These are phyloP conservation scores for Fusarium bulbicola DNA, from an alignment of 2,329 filamentous ascomycete genomes.

Conservation along the genomic window DNA sequence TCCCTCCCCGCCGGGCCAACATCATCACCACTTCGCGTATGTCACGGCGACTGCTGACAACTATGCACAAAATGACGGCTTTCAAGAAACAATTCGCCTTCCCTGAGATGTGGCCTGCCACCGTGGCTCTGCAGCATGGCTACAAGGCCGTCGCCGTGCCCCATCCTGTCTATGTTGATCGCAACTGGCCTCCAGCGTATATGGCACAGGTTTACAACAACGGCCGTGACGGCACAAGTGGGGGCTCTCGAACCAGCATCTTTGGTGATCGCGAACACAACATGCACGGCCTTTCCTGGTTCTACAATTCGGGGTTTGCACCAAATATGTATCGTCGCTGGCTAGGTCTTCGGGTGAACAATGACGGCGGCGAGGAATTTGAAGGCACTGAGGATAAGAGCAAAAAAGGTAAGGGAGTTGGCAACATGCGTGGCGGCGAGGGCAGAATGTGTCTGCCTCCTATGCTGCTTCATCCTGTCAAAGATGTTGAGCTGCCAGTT, in stretches of 20 bases:
- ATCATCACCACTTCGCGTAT: constrained; percentile 91
- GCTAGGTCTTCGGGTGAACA: constrained; percentile 83
- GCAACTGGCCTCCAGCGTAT: constrained; percentile 83
- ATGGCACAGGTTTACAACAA: constrained; percentile 83
- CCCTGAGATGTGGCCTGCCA: constrained; percentile 95
- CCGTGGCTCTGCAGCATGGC: constrained; percentile 87
- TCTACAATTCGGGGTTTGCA: constrained; percentile 86
- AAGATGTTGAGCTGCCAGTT: constrained; percentile 74
- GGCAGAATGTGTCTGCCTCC: constrained; percentile 91
- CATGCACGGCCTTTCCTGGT: constrained; percentile 87
- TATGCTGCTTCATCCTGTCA: constrained; percentile 90
- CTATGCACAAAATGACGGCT: constrained; percentile 91
- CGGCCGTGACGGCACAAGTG: constrained; percentile 76
- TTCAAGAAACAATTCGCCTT: constrained; percentile 90
- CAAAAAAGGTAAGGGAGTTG: constrained; percentile 59
- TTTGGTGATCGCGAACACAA: constrained; percentile 91
- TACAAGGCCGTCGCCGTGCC: constrained; percentile 92
- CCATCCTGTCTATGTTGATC: constrained; percentile 88
- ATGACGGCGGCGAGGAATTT: constrained; percentile 80
- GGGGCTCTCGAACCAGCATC: constrained; percentile 76
- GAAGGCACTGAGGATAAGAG: constrained; percentile 67
- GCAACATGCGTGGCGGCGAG: constrained; percentile 71
- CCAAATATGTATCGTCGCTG: constrained; percentile 84
- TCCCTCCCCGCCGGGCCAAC: constrained; percentile 77
- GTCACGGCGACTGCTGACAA: constrained; percentile 78